Base-by-base conservation (phyloP, 2,329 filamentous ascomycete species). In the Pseudopithomyces maydicus region DNA sequence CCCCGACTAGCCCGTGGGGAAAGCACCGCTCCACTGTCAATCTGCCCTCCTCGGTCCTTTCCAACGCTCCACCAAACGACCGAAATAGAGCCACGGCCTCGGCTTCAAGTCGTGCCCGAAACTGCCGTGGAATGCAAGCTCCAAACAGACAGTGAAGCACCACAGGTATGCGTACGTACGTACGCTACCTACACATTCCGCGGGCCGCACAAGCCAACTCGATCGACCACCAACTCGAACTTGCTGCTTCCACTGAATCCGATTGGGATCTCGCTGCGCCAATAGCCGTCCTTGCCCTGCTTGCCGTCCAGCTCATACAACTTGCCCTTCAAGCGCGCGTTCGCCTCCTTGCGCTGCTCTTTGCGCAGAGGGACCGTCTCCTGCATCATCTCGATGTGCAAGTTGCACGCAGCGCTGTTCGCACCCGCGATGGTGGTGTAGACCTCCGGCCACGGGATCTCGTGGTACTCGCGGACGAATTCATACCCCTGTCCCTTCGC, bases 331-430 rank as follows among this genome's bases (percentile, higher is more conserved):
- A 74, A 50, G 8, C 58, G 45, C 10, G 12, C 39, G 12, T 57
- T 14, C 11, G 69, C 49, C 15, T 59, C 32, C 6, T 53, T 41
- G 56, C 69, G 70, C 56, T 62, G 72, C 1, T 26, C 32, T 36
- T 48, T 46, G 14, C 60, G 55, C 23, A 55, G 19, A 6, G 42
- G 32, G 10, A 62, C 39, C 36, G 56, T 54, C 43, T 66, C 54
- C 23, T 69, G 66, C 32, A 63, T 67, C 6, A 74, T 52, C 19
- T 65, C 56, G 8, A 73, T 52, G 26, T 74, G 70, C 6, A 73
- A 51, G 5, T 53, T 52, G 19, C 55, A 52, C 2, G 72, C 72
- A 12, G 69, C 66, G 14, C 58, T 60, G 42, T 74, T 74, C 1
- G 70, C 72, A 1, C 53, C 47, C n/a, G 52, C 36, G 1, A 67